These are phyloP conservation scores for Dioszegia aurantiaca DNA, from an alignment of 768 basidiomycete species.

Conservation along the genomic window DNA sequence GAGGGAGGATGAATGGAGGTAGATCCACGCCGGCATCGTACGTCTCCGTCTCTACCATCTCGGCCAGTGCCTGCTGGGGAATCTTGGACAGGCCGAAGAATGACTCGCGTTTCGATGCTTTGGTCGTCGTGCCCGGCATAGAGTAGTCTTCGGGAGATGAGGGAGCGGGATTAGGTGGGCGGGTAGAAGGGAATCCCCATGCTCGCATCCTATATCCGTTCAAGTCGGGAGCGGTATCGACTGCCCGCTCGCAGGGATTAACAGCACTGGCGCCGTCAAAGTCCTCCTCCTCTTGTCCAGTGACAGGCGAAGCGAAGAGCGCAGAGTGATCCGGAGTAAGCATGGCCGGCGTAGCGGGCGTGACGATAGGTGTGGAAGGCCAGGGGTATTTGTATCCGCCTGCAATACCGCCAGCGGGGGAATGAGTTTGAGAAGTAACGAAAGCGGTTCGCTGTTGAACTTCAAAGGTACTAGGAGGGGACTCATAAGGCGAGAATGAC, in stretches of 20 bases:
- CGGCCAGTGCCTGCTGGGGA: neutral
- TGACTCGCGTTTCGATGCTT: conserved; percentile 13
- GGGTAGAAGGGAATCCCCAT: conserved; percentile 24
- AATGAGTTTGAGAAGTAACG: no score
- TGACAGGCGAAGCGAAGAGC: no score
- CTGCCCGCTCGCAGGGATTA: no score
- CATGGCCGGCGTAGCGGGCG: conserved; percentile 20
- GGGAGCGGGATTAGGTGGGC: neutral
- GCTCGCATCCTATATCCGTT: conserved; percentile 17
- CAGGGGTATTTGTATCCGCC: neutral
- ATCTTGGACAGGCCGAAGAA: conserved; percentile 32
- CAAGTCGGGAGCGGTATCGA: no score
- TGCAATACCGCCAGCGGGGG: neutral
- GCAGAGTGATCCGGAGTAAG: neutral
- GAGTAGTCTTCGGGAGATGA: no score
- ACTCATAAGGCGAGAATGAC: conserved; percentile 1
- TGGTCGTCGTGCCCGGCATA: neutral
- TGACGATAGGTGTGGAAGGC: conserved; percentile 20
- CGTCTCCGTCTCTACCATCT: conserved; percentile 4
- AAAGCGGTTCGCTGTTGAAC: neutral
- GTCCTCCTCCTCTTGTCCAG: no score
- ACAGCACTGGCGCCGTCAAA: neutral
- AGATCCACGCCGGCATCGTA: conserved; percentile 24
- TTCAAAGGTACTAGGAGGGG: neutral
- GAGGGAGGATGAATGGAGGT: conserved; percentile 23